Base-by-base conservation (phyloP, 768 basidiomycete genomes). In the Hebeloma cylindrosporum region DNA sequence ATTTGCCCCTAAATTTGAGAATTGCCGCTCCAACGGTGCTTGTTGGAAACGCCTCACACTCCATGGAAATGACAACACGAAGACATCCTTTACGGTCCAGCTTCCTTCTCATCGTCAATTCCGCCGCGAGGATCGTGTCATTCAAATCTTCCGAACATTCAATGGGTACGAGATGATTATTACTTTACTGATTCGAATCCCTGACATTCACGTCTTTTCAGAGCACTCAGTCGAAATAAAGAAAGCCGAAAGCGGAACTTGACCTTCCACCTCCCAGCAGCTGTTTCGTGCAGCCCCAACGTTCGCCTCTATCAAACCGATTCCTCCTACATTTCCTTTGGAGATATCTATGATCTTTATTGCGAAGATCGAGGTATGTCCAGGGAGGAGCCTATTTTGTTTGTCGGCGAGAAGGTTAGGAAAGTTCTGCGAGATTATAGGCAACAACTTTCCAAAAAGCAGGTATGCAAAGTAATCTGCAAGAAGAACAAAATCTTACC, bases 171-270 rank as follows among this genome's bases (percentile, higher is more conserved):
- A 60, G 9, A 14, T 25, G 11, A 13, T 11, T 13, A n/a, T 13
- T 3, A 37, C 31, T 26, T 2, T 14, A 14, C 3, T 30, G 5
- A 8, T 14, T 10, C 10, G 7, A 37, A 1, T 31, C 38, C 9
- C 32, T 46, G 18, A 46, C 9, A 38, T 11, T 7, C n/a, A n/a
- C n/a, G n/a, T 18, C 17, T 18, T 18, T 28, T 14, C 45, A 96
- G 95, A 17, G 86, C 88, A 18, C 70, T 99, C 40, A 71, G 72
- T 38, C 84, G 88, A 45, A 88, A 93, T 63, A 96, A 95, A 62
- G 95, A 99, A 64, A 88, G 82, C 25, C 80, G 95, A 38, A 94
- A 95, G 57, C 81, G 96, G 30, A 93, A 92, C 60, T 75, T 99
- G 23, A 72, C 73, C 31, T 98, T 99, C 79, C 90, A 97, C 62